Evolutionary conservation across 2,329 filamentous ascomycete species (phyloP).

Genomic region (Exophiala lecanii-corni): DNA sequence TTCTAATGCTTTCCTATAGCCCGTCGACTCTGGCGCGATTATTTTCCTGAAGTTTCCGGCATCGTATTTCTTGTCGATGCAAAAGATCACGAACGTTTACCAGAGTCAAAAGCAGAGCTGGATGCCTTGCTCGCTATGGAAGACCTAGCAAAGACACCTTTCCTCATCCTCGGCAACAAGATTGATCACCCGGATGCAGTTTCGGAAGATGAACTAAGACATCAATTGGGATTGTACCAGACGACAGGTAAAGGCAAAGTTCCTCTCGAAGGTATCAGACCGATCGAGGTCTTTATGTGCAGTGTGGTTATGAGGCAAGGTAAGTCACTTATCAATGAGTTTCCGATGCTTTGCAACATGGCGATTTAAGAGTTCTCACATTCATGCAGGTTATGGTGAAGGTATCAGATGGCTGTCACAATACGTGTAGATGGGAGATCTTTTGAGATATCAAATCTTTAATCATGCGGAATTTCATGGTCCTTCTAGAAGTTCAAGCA

Average conservation of each 20-base stretch:
- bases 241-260: slow-evolving; percentile 96
- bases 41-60: slow-evolving; percentile 92
- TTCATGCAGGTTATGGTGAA: slow-evolving; percentile 69
- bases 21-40: slow-evolving; percentile 91
- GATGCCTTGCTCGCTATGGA: slow-evolving; percentile 96
- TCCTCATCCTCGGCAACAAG: slow-evolving; percentile 97
- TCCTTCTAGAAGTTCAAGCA: no score
- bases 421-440: slow-evolving; percentile 65
- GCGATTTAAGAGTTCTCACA: slow-evolving; percentile 1
- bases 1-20: slow-evolving; percentile 46
- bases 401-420: slow-evolving; percentile 88
- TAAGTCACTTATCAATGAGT: slow-evolving; percentile 38
- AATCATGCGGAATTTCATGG: no score
- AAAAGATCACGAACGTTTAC: slow-evolving; percentile 91
- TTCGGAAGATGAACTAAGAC: slow-evolving; percentile 89
- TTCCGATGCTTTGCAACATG: not conserved
- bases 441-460: no score
- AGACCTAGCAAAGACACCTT: slow-evolving; percentile 90
- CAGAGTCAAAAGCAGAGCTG: slow-evolving; percentile 93
- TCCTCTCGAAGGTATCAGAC: slow-evolving; percentile 82
- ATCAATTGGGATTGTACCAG: slow-evolving; percentile 89
- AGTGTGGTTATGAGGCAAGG: slow-evolving; percentile 97
- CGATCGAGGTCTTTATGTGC: slow-evolving; percentile 99
- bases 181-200: slow-evolving; percentile 97
- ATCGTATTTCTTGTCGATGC: slow-evolving; percentile 98